phyloP scores from a whole-genome alignment of 768 basidiomycete species.

The Grammothele lineata region DNA sequence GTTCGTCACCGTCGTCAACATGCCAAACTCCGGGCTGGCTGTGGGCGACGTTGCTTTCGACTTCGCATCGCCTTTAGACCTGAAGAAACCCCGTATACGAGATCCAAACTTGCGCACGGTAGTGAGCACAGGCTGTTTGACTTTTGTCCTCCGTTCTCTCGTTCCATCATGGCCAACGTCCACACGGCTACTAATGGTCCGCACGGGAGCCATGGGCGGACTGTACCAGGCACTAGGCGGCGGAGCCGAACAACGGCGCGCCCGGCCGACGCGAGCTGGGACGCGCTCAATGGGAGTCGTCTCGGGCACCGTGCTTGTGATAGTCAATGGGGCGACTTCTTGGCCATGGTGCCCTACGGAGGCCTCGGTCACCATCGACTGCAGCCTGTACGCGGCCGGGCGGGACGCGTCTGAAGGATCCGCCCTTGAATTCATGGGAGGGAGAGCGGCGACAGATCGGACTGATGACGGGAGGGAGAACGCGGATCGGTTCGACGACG shows the following conservation, averaged over 20 bases:
- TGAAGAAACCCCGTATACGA: constrained; percentile 11
- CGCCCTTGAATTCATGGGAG: neutral
- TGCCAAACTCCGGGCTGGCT: constrained; percentile 2
- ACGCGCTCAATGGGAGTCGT: too few relatives aligned
- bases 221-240: neutral
- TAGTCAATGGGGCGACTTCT: too few relatives aligned
- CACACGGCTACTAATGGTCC: constrained; percentile 12
- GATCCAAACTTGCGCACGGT: constrained; percentile 15
- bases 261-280: too few relatives aligned
- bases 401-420: too few relatives aligned
- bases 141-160: constrained; percentile 1
- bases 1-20: constrained; percentile 21
- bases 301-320: too few relatives aligned
- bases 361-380: too few relatives aligned
- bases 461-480: constrained; percentile 20
- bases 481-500: constrained; percentile 7
- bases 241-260: constrained; percentile 10
- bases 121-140: constrained; percentile 8
- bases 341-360: too few relatives aligned
- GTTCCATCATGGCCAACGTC: constrained; percentile 5
- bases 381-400: too few relatives aligned
- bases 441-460: constrained; percentile 3
- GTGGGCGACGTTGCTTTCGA: constrained; percentile 4
- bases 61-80: constrained; percentile 24
- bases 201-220: neutral